These are phyloP conservation scores for Cucurbita maxima DNA, from an alignment of 306 rosid genomes.

Conservation along the genomic window DNA sequence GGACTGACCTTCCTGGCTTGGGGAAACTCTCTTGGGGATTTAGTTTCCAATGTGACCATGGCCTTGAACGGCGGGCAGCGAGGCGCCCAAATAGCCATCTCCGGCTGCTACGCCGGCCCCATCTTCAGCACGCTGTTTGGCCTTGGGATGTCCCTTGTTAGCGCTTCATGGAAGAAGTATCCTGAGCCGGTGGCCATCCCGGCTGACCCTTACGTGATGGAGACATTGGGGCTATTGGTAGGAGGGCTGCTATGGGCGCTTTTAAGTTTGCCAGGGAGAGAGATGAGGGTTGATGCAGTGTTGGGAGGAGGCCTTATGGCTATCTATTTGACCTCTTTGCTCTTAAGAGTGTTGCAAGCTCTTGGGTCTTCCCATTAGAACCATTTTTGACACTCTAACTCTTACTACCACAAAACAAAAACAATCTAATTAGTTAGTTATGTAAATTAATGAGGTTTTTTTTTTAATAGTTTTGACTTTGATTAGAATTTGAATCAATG, in stretches of 20 bases:
- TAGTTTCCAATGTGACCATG: constrained; percentile 58
- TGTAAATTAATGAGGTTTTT: not conserved
- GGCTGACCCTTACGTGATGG: constrained; percentile 26
- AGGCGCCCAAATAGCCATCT: constrained; percentile 64
- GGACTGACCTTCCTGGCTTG: constrained; percentile 83
- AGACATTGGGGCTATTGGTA: constrained; percentile 33
- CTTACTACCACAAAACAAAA: not conserved
- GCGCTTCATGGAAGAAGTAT: constrained; percentile 33
- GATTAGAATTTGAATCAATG: not conserved
- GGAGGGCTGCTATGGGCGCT: constrained; percentile 70
- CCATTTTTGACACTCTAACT: not conserved
- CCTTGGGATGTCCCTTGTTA: constrained; percentile 43
- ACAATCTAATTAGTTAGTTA: not conserved
- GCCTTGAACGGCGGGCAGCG: constrained; percentile 56
- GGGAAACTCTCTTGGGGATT: constrained; percentile 82
- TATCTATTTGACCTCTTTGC: constrained; percentile 48
- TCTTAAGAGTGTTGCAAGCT: constrained; percentile 32
- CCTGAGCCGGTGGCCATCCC: constrained; percentile 37
- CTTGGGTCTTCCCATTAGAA: constrained; percentile 14
- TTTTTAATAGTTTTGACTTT: not conserved
- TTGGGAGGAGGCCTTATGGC: constrained; percentile 48
- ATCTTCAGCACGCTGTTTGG: constrained; percentile 60
- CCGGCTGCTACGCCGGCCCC: constrained; percentile 79
- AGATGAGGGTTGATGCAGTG: constrained; percentile 45
- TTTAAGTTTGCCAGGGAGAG: constrained; percentile 40